These are phyloP conservation scores for Sambucus nigra DNA, from an alignment of 129 eudicot species.

Conservation along the genomic window DNA sequence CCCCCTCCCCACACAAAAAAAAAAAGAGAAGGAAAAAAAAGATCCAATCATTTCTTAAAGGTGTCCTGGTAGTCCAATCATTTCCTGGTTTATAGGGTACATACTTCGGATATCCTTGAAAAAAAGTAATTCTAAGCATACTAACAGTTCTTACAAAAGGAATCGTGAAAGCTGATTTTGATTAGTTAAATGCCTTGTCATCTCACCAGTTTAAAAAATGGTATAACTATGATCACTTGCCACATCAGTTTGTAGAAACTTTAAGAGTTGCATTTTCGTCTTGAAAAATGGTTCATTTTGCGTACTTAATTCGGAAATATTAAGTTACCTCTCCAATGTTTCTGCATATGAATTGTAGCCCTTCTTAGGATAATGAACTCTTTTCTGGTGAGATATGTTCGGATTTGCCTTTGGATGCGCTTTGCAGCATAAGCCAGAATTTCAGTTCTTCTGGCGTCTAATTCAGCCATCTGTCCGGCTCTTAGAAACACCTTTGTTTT, in stretches of 20 bases:
- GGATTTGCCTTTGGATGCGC: slow-evolving; percentile 83
- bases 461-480: slow-evolving; percentile 99
- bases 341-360: slow-evolving; percentile 69
- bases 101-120: neutral
- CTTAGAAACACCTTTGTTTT: slow-evolving; percentile 91
- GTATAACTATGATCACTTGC: no score
- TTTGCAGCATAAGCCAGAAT: slow-evolving; percentile 81
- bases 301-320: no score
- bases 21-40: no score
- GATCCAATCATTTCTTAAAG: no score
- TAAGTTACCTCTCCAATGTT: slow-evolving; percentile 84
- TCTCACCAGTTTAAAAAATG: no score
- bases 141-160: no score
- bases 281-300: slow-evolving; percentile 8
- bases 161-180: no score
- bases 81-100: neutral
- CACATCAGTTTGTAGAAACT: no score
- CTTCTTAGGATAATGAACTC: slow-evolving; percentile 57
- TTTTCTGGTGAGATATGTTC: slow-evolving; percentile 79
- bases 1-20: no score
- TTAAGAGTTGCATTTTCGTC: neutral
- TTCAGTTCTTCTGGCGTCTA: slow-evolving; percentile 94
- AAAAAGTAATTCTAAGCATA: neutral
- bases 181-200: no score
- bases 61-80: no score